Conservation (phyloP, 2,329 filamentous ascomycete species). For the Boeremia exigua region DNA sequence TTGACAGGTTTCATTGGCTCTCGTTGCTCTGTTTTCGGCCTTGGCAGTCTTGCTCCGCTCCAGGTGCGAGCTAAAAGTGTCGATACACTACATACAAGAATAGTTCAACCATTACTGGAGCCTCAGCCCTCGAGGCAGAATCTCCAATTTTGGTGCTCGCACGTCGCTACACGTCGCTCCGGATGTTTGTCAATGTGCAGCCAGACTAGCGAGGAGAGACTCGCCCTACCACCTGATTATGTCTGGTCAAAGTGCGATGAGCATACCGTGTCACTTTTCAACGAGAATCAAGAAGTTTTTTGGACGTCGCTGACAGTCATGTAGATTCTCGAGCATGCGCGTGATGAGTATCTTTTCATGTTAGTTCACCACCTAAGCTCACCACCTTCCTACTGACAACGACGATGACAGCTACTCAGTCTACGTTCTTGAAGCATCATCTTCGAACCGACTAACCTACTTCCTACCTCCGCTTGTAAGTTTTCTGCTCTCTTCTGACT, state of each 20-base stretch:
- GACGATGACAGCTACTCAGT: slow-evolving; percentile 55
- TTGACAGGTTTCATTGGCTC: slow-evolving; percentile 25
- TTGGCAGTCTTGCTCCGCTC: slow-evolving; percentile 9
- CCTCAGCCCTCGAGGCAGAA: slow-evolving; percentile 14
- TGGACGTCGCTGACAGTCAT: slow-evolving; percentile 24
- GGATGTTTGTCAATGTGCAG: neutral
- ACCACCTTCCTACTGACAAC: slow-evolving; percentile 59
- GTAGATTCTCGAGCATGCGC: slow-evolving; percentile 66
- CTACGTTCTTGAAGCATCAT: slow-evolving; percentile 60
- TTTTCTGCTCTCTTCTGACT: slow-evolving; percentile 27
- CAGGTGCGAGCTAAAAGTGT: slow-evolving; percentile 22
- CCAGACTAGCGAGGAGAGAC: too few relatives aligned
- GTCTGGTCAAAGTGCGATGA: neutral
- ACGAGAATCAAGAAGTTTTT: neutral
- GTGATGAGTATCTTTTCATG: slow-evolving; percentile 81
- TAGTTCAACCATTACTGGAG: slow-evolving; percentile 26
- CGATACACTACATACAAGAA: slow-evolving; percentile 21
- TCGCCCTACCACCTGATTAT: too few relatives aligned
- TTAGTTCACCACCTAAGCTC: slow-evolving; percentile 51
- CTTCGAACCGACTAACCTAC: slow-evolving; percentile 57
- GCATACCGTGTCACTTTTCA: neutral
- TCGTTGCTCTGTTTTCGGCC: slow-evolving; percentile 15
- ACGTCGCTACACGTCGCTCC: neutral
- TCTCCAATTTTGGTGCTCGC: neutral
- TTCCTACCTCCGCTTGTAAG: slow-evolving; percentile 56